Percentiles rank a stretch among this genome's conserved stretches.
phyloP scores from a whole-genome alignment of 2,329 filamentous ascomycete genomes.

The Paracamarosporium sp. region DNA sequence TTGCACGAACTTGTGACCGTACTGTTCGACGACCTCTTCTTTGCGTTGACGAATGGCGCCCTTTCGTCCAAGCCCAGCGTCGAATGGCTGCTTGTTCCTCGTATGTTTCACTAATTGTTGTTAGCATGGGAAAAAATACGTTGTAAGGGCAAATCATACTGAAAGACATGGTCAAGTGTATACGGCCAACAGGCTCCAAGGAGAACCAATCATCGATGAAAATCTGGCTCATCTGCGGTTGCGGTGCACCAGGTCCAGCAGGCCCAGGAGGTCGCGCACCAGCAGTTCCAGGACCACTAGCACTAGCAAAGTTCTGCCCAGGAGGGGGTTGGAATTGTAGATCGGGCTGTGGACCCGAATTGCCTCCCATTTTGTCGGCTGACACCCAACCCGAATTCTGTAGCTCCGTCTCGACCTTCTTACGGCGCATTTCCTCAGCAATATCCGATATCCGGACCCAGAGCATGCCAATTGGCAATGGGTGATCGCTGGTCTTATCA shows the following conservation, averaged over 20 bases:
- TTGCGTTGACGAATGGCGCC: constrained; percentile 97
- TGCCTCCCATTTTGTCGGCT: constrained; percentile 87
- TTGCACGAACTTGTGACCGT: constrained; percentile 97
- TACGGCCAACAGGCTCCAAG: constrained; percentile 89
- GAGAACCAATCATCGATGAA: constrained; percentile 95
- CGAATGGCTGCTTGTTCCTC: constrained; percentile 81
- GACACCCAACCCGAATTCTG: constrained; percentile 96
- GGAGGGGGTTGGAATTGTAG: constrained; percentile 61
- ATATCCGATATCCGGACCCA: constrained; percentile 98
- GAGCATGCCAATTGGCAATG: constrained; percentile 90
- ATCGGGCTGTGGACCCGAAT: constrained; percentile 59
- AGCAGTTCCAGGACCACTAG: constrained; percentile 45
- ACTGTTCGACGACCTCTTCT: constrained; percentile 98
- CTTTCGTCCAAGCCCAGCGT: constrained; percentile 90
- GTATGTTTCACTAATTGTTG: constrained; percentile 73
- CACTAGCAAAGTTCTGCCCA: constrained; percentile 48
- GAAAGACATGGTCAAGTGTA: constrained; percentile 91
- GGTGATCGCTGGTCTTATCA: constrained; percentile 87
- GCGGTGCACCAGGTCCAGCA: constrained; percentile 41
- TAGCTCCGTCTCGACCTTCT: constrained; percentile 95
- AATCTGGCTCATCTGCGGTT: constrained; percentile 61
- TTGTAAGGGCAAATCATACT: constrained; percentile 48
- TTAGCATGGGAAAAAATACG: constrained; percentile 22
- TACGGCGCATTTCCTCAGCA: constrained; percentile 94
- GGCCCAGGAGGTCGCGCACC: constrained; percentile 46